Conservation (phyloP, 1,284 basidiomycete species). For the Pseudozyma sp. region DNA sequence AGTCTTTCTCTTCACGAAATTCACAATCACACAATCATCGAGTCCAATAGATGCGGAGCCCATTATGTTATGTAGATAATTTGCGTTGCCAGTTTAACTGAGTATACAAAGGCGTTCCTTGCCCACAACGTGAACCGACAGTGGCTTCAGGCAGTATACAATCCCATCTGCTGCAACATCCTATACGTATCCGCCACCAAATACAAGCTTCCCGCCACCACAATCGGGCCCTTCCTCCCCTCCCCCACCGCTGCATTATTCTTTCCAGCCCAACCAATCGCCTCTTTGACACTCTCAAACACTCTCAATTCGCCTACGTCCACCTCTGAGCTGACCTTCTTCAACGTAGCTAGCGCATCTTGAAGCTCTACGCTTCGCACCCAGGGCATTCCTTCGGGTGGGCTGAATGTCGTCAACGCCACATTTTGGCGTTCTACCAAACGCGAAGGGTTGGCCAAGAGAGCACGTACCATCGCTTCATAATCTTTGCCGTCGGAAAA, state of each 20-base stretch:
- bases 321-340: slow-evolving; percentile 6
- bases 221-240: slow-evolving; percentile 24
- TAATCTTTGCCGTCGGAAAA: slow-evolving; percentile 64
- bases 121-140: background rate
- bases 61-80: no score
- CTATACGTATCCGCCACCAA: slow-evolving; percentile 64
- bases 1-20: no score
- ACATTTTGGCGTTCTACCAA: slow-evolving; percentile 50
- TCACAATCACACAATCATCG: no score
- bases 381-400: slow-evolving; percentile 68
- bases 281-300: slow-evolving; percentile 24
- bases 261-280: slow-evolving; percentile 41
- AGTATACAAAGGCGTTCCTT: background rate
- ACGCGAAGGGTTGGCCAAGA: slow-evolving; percentile 21
- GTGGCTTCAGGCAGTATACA: background rate
- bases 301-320: slow-evolving; percentile 27
- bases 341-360: slow-evolving; percentile 15
- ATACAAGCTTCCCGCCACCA: slow-evolving; percentile 65
- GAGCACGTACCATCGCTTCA: slow-evolving; percentile 45
- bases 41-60: no score
- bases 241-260: background rate
- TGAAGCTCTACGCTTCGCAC: slow-evolving; percentile 38
- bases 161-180: slow-evolving; percentile 10
- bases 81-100: no score
- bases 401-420: slow-evolving; percentile 58